Evolutionary conservation across 164 flowering plant genomes (phyloP), one percentile per base, ranked within the genome.

Genomic region (Tetracentron sinense): DNA sequence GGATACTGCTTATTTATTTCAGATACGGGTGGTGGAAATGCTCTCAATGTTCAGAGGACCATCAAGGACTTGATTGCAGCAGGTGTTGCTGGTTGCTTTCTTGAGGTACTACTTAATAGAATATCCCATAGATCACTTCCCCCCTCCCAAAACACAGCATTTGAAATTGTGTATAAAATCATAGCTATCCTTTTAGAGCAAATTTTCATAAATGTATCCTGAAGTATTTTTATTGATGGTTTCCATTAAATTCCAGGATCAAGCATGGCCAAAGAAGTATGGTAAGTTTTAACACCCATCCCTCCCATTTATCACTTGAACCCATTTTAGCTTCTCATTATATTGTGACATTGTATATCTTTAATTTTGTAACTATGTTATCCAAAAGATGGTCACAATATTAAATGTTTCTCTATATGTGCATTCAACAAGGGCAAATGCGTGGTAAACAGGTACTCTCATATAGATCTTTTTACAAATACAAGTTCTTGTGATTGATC

Each of bases 11-110:
- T 48, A 51, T 61, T 17, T 61, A 35, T 54, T 42, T 50, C 30
- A 74, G 77, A 74, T 53, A 74, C 77, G 5, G 77, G 77, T 58
- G 77, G 77, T 42, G 77, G 77, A 35, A 67, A 67, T 54, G 73
- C 73, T 65, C 70, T 73, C 50, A 73, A 73, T 28, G 72, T 73
- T 44, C 66, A 55, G 60, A 69, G 77, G 60, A 65, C 73, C 10
- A 61, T 74, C 35, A 47, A 54, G 53, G 77, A 74, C 33, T 58
- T 74, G 58, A 74, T 74, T 57, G 58, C 56, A 42, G 71, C 71
- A 22, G 77, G 77, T 58, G 77, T 71, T 54, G 69, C 67, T 42
- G 77, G 77, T 22, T 65, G 73, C 54, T 74, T 74, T 59, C 69
- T 74, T 58, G 77, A 74, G 77, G 77, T 74, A 56, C 29, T 15